Evolutionary conservation across 106 monocot species (phyloP).

Genomic region (Dioscorea dumetorum): DNA sequence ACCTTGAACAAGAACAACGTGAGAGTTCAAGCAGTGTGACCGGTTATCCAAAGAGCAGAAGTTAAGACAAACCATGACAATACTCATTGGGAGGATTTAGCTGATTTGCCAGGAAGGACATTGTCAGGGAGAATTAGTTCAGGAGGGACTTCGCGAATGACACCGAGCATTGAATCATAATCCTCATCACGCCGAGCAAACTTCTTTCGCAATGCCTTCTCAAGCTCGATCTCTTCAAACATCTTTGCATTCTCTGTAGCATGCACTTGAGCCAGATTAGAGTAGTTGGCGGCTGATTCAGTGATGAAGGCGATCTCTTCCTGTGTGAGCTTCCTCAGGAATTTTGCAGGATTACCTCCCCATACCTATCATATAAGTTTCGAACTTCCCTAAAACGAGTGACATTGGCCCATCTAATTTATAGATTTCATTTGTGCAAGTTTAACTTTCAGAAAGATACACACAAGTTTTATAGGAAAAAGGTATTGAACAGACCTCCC

Average conservation of each 20-base stretch:
- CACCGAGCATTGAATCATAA: constrained; percentile 79
- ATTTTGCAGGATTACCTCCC: constrained; percentile 90
- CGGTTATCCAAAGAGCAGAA: too few relatives aligned
- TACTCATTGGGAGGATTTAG: constrained; percentile 26
- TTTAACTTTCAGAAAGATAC: background rate
- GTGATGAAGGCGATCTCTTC: constrained; percentile 79
- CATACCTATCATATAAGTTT: constrained; percentile 50
- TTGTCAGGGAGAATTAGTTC: constrained; percentile 75
- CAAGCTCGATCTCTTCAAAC: constrained; percentile 81
- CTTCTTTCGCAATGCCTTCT: constrained; percentile 83
- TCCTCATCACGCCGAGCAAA: constrained; percentile 74
- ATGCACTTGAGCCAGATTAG: constrained; percentile 74
- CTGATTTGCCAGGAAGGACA: constrained; percentile 50
- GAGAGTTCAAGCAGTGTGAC: too few relatives aligned
- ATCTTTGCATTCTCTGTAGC: constrained; percentile 76
- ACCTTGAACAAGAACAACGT: too few relatives aligned
- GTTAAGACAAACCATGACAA: too few relatives aligned
- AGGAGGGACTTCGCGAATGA: constrained; percentile 64
- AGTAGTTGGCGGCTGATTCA: constrained; percentile 74
- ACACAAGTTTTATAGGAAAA: background rate
- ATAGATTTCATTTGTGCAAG: too few relatives aligned
- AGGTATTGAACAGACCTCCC: constrained; percentile 47
- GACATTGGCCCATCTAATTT: too few relatives aligned
- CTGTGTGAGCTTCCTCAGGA: constrained; percentile 74
- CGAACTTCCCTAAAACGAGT: too few relatives aligned